phyloP scores from a whole-genome alignment of 257 asterid genomes.

The Solanum bukasovii region DNA sequence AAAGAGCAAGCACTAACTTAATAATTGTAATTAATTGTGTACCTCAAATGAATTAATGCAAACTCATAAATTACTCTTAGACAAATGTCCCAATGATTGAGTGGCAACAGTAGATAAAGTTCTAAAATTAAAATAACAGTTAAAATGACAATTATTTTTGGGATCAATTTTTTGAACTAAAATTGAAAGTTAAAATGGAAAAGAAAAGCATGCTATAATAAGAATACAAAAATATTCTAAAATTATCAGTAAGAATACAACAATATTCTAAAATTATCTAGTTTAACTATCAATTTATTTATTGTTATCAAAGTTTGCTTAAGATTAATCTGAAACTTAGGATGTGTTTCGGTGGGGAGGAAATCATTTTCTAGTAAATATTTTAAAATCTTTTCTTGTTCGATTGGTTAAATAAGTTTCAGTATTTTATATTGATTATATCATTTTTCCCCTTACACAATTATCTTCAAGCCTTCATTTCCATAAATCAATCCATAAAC shows the following conservation, averaged over 20 bases:
- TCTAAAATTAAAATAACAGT: neutral
- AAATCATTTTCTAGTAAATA: no score
- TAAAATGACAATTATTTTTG: neutral
- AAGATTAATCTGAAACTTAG: neutral
- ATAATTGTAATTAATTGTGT: neutral
- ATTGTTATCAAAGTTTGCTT: neutral
- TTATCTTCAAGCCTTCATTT: no score
- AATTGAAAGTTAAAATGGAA: neutral
- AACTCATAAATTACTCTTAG: neutral
- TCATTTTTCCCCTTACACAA: no score
- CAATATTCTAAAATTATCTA: neutral
- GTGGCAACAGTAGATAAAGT: neutral
- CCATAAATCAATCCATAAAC: no score
- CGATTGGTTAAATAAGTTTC: no score
- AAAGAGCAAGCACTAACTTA: neutral
- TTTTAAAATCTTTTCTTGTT: no score
- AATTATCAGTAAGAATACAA: neutral
- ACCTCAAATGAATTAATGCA: neutral
- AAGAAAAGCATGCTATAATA: neutral
- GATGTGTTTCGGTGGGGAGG: neutral
- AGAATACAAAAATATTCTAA: neutral
- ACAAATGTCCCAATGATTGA: neutral
- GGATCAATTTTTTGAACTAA: neutral
- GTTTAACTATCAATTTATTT: neutral
- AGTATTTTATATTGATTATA: no score